Percentiles rank a stretch among this genome's conserved stretches.
These are phyloP conservation scores for Linnemannia hyalina DNA, from an alignment of 192 early-diverging fungal species.

Conservation along the genomic window DNA sequence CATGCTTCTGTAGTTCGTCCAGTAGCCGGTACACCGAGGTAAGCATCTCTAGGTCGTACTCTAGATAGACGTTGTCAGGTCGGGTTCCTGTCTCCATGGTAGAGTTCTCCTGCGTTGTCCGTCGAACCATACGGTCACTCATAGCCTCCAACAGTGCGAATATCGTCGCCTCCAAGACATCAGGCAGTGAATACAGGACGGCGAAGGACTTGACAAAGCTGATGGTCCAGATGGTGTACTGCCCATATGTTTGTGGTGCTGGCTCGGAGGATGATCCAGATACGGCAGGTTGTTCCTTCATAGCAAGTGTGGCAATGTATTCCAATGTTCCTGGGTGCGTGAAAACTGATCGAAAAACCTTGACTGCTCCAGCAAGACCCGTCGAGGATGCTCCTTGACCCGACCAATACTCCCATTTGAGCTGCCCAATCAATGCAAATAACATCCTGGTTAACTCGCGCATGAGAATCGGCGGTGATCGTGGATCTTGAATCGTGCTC, in stretches of 20 bases:
- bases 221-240: constrained; percentile 31
- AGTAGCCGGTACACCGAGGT: constrained; percentile 19
- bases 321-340: constrained; percentile 23
- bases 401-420: constrained; percentile 35
- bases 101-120: background rate
- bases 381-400: background rate
- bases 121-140: constrained; percentile 13
- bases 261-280: background rate
- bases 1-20: background rate
- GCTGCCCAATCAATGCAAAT: constrained; percentile 21
- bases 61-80: constrained; percentile 2
- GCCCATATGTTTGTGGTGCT: background rate
- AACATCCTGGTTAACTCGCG: constrained; percentile 22
- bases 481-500: constrained; percentile 5
- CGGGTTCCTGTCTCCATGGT: background rate
- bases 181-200: background rate
- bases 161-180: background rate
- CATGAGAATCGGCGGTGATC: constrained; percentile 3
- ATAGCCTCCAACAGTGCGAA: background rate
- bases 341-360: constrained; percentile 18
- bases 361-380: background rate
- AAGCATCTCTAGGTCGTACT: constrained; percentile 35
- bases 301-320: constrained; percentile 5
- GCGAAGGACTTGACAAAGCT: constrained; percentile 35
- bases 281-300: constrained; percentile 5